Percentiles rank a stretch among this genome's conserved stretches.
phyloP scores from a whole-genome alignment of 2,329 filamentous ascomycete species.

The Sclerotinia sclerotiorum region DNA sequence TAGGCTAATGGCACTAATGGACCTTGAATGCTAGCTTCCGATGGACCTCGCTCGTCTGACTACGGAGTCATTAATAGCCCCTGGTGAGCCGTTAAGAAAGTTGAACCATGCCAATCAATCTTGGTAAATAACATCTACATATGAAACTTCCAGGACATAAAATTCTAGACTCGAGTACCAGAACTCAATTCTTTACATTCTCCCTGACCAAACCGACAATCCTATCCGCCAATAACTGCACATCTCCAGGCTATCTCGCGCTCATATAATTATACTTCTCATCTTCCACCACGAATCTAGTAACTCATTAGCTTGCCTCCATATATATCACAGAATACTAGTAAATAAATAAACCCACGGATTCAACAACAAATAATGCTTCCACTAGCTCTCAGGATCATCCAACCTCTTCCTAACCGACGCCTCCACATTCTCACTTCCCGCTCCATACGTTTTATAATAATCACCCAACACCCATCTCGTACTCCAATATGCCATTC shows the following conservation, averaged over 20 bases:
- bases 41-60: background rate
- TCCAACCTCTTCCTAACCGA: constrained; percentile 48
- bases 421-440: constrained; percentile 50
- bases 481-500: constrained; percentile 51
- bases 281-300: constrained; percentile 51
- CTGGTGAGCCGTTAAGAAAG: background rate
- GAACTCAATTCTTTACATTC: constrained; percentile 9
- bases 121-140: background rate
- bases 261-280: constrained; percentile 51
- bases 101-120: background rate
- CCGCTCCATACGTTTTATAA: constrained; percentile 56
- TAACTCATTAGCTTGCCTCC: background rate
- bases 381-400: constrained; percentile 47
- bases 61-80: background rate
- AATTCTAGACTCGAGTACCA: background rate
- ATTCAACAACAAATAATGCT: constrained; percentile 44
- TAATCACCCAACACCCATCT: constrained; percentile 53
- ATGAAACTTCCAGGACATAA: background rate
- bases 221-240: constrained; percentile 45
- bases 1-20: no score
- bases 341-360: constrained; percentile 43
- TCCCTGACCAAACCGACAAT: constrained; percentile 45
- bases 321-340: background rate
- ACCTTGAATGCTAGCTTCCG: background rate
- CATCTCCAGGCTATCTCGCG: constrained; percentile 49